Conservation (phyloP, 2,329 filamentous ascomycete species). For the Beauveria pseudobassiana region DNA sequence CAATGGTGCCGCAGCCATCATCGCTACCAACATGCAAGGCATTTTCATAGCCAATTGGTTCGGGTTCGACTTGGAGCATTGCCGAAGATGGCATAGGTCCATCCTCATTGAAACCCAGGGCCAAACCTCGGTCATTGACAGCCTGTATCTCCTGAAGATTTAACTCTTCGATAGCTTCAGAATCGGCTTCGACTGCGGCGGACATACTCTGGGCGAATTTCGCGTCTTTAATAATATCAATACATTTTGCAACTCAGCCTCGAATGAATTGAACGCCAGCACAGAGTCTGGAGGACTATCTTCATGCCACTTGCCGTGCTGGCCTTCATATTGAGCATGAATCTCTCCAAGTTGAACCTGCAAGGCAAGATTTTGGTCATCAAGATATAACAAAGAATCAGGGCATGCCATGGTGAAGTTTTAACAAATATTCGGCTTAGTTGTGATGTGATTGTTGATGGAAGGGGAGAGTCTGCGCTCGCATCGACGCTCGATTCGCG, state of each 20-base stretch:
- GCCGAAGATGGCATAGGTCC: no score
- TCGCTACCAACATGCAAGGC: no score
- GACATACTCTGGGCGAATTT: slow-evolving; percentile 12
- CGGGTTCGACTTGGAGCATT: no score
- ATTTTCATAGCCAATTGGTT: no score
- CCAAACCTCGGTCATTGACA: not conserved
- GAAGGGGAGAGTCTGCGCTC: not conserved
- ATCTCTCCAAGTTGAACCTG: slow-evolving; percentile 11
- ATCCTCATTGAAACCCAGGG: no score
- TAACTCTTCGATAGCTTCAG: slow-evolving; percentile 1
- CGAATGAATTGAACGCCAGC: slow-evolving; percentile 10
- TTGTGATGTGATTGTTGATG: not conserved
- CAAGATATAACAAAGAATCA: not conserved
- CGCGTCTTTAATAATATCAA: slow-evolving; percentile 4
- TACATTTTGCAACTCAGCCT: not conserved
- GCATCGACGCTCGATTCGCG: not conserved
- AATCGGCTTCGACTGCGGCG: slow-evolving; percentile 11
- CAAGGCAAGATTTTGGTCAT: slow-evolving; percentile 4
- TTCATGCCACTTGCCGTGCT: slow-evolving; percentile 8
- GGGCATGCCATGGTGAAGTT: not conserved
- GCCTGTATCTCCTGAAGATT: not conserved
- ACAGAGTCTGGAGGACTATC: slow-evolving; percentile 8
- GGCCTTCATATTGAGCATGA: not conserved
- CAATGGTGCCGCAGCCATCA: no score
- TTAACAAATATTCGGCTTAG: not conserved